Percentiles rank a stretch among this genome's conserved stretches.
Evolutionary conservation across 495 filamentous ascomycete species (phyloP).

Genomic region (Penicillium antarcticum): DNA sequence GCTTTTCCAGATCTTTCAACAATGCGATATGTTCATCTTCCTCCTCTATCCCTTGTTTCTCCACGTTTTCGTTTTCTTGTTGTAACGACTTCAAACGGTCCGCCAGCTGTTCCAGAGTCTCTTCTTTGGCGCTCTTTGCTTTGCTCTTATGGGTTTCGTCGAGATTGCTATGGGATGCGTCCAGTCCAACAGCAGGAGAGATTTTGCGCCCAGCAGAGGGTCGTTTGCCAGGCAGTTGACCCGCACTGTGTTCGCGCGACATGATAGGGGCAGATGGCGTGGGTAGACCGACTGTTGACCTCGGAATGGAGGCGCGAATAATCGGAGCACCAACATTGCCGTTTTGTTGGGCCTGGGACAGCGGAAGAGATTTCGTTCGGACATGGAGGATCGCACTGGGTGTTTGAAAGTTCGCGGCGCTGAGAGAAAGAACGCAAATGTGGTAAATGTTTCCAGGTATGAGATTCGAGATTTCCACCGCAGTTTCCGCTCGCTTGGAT

Average conservation of each 20-base stretch:
- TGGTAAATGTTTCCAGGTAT: conserved; percentile 87
- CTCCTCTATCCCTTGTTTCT: conserved; percentile 57
- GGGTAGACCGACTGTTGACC: conserved; percentile 51
- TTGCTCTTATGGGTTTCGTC: conserved; percentile 36
- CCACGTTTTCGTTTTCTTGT: conserved; percentile 71
- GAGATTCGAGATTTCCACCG: conserved; percentile 81
- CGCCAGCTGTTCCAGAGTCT: conserved; percentile 57
- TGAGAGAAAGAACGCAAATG: conserved; percentile 84
- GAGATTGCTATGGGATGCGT: conserved; percentile 30
- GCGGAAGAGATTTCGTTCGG: conserved; percentile 60
- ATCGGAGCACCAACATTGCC: conserved; percentile 34
- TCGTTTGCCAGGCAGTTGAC: conserved; percentile 57
- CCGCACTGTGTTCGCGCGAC: conserved; percentile 59
- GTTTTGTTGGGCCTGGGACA: conserved; percentile 52
- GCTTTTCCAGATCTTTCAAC: conserved; percentile 55
- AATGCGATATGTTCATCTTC: conserved; percentile 71
- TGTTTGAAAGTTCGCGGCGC: conserved; percentile 85
- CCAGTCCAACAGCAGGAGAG: conserved; percentile 68
- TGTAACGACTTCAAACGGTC: conserved; percentile 68
- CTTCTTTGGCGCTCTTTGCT: conserved; percentile 29
- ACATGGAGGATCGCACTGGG: conserved; percentile 81
- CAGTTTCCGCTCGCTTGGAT: conserved; percentile 77
- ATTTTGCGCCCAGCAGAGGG: conserved; percentile 68
- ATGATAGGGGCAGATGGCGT: conserved; percentile 52
- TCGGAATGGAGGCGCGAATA: conserved; percentile 42